Percentiles rank a stretch among this genome's conserved stretches.
Evolutionary conservation across 495 filamentous ascomycete species (phyloP).

Genomic region (Penicillium psychrofluorescens): DNA sequence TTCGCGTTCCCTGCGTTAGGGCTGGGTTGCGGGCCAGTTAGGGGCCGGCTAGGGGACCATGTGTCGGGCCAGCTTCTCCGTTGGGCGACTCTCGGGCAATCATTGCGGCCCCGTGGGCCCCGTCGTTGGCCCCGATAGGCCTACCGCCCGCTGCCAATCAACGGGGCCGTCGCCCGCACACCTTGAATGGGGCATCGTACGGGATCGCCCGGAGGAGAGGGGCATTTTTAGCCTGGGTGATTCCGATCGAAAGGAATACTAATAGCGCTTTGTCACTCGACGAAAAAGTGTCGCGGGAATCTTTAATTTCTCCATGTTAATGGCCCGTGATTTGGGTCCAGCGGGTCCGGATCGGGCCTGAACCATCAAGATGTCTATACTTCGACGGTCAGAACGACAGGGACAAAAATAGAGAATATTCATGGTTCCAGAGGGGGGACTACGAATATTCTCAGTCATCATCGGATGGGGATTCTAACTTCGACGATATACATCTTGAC

Average conservation of each 20-base stretch:
- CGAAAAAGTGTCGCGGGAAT: no score
- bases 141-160: conserved; percentile 14
- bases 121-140: conserved; percentile 1
- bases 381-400: not conserved
- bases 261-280: no score
- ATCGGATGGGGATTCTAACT: conserved; percentile 35
- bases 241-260: no score
- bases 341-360: no score
- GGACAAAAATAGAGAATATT: no score
- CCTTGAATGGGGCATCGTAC: no score
- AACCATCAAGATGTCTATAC: no score
- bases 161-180: conserved; percentile 7
- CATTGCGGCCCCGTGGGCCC: conserved; percentile 11
- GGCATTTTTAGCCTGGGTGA: no score
- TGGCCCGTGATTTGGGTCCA: no score
- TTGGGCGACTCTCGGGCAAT: not conserved
- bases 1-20: conserved; percentile 9
- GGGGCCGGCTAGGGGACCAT: conserved; percentile 5
- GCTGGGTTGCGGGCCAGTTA: conserved; percentile 9
- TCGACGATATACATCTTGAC: conserved; percentile 29
- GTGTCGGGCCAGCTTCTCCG: conserved; percentile 1
- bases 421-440: no score
- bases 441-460: conserved; percentile 22
- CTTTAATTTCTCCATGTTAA: no score
- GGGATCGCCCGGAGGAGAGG: no score